These are phyloP conservation scores for Ustilago hordei DNA, from an alignment of 1,284 basidiomycete genomes.

Conservation along the genomic window DNA sequence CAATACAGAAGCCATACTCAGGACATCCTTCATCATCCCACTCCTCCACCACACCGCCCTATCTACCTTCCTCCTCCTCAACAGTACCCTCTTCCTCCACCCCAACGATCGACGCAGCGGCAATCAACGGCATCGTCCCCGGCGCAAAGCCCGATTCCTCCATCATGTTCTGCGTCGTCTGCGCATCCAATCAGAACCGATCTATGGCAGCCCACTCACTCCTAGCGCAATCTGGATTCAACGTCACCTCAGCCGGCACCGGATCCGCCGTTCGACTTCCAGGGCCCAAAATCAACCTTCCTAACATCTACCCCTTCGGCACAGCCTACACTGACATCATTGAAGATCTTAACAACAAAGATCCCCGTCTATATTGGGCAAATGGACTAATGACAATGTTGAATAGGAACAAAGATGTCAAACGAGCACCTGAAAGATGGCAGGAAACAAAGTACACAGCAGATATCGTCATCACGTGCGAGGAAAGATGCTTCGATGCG, in stretches of 20 bases:
- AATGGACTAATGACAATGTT: constrained; percentile 98
- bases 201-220: constrained; percentile 99
- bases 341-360: constrained; percentile 88
- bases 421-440: constrained; percentile 94
- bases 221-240: constrained; percentile 84
- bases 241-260: constrained; percentile 93
- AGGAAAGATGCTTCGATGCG: constrained; percentile 97
- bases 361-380: constrained; percentile 84
- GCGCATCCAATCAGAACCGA: constrained; percentile 97
- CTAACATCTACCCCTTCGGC: constrained; percentile 96
- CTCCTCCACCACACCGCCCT: constrained; percentile 19
- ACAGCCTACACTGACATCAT: constrained; percentile 98
- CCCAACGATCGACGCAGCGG: constrained; percentile 18
- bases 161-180: constrained; percentile 89
- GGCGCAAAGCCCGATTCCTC: constrained; percentile 27
- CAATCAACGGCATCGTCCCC: constrained; percentile 19
- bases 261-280: constrained; percentile 96
- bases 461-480: constrained; percentile 98
- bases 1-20: constrained; percentile 33
- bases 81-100: constrained; percentile 1
- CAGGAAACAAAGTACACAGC: constrained; percentile 88
- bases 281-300: constrained; percentile 94
- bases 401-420: constrained; percentile 92
- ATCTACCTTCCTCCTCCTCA: constrained; percentile 18
- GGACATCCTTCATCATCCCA: constrained; percentile 9